Percentiles rank a stretch among this genome's conserved stretches.
phyloP scores from a whole-genome alignment of 2,329 filamentous ascomycete species.

The Monilinia fructicola region DNA sequence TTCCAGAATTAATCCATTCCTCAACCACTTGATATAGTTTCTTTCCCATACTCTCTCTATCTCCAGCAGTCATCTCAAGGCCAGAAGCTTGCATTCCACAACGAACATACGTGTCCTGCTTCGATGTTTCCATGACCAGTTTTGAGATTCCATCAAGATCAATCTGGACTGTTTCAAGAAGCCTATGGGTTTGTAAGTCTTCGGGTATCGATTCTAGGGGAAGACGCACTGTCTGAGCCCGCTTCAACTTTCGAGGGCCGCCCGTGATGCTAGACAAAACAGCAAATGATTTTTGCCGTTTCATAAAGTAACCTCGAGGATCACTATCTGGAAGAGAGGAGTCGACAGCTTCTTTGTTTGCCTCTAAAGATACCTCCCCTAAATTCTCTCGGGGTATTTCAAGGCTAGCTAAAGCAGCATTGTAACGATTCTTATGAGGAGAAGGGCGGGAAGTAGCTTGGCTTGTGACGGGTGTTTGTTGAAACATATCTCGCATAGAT shows the following conservation, averaged over 20 bases:
- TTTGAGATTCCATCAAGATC: slow-evolving; percentile 24
- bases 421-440: slow-evolving; percentile 39
- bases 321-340: slow-evolving; percentile 37
- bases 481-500: slow-evolving; percentile 23
- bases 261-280: slow-evolving; percentile 24
- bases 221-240: slow-evolving; percentile 35
- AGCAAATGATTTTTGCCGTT: slow-evolving; percentile 33
- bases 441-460: slow-evolving; percentile 26
- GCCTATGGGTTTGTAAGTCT: slow-evolving; percentile 29
- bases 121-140: slow-evolving; percentile 14
- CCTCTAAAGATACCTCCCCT: not conserved
- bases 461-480: not conserved
- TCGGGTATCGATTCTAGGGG: slow-evolving; percentile 37
- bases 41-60: slow-evolving; percentile 21
- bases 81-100: slow-evolving; percentile 29
- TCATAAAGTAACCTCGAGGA: slow-evolving; percentile 40
- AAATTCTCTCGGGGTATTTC: slow-evolving; percentile 22
- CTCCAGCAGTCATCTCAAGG: slow-evolving; percentile 25
- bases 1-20: slow-evolving; percentile 28
- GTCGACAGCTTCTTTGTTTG: slow-evolving; percentile 25
- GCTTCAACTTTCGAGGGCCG: slow-evolving; percentile 28
- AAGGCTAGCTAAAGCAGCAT: slow-evolving; percentile 34
- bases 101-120: slow-evolving; percentile 32
- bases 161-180: slow-evolving; percentile 28
- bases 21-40: slow-evolving; percentile 29